A percentile compares a stretch with the other conserved stretches of the same genome.
These are phyloP conservation scores for Durusdinium trenchii DNA, from an alignment of 73 alveolate genomes.

Conservation along the genomic window DNA sequence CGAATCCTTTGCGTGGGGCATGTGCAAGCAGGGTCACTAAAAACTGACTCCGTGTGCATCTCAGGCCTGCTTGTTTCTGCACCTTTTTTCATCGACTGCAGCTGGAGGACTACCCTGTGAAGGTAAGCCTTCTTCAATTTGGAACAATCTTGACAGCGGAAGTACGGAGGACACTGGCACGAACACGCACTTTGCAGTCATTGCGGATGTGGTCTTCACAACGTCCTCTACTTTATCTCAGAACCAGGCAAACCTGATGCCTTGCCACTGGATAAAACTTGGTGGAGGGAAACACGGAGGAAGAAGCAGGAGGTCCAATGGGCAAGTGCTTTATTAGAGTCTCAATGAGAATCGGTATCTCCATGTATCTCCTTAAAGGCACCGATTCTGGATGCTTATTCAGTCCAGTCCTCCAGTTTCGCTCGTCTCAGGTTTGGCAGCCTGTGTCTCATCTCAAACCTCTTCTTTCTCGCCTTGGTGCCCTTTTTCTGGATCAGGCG, in stretches of 20 bases:
- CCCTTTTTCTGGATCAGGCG: conserved; percentile 72
- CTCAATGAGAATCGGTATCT: background rate
- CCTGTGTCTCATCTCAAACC: conserved; percentile 77
- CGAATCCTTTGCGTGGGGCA: too few relatives aligned
- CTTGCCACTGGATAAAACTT: background rate
- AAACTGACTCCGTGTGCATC: too few relatives aligned
- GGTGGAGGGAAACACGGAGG: background rate
- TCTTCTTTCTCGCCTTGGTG: conserved; percentile 71
- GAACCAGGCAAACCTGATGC: conserved; percentile 40
- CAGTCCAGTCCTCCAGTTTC: background rate
- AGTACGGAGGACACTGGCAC: conserved; percentile 21
- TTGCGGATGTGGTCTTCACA: background rate
- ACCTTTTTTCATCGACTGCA: too few relatives aligned
- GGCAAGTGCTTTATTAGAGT: background rate
- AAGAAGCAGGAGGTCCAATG: background rate
- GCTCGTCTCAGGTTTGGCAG: conserved; percentile 67
- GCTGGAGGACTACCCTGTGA: too few relatives aligned
- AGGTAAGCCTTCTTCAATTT: too few relatives aligned
- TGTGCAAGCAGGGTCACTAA: too few relatives aligned
- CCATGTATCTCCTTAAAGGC: background rate
- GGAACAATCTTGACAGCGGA: too few relatives aligned
- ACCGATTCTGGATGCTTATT: background rate
- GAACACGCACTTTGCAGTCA: conserved; percentile 6
- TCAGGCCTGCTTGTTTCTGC: too few relatives aligned
- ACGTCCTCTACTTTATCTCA: background rate